A percentile compares a stretch with the other conserved stretches of the same genome.
Conservation (phyloP, 352 stramenopile species). For the Globisporangium nunn region DNA sequence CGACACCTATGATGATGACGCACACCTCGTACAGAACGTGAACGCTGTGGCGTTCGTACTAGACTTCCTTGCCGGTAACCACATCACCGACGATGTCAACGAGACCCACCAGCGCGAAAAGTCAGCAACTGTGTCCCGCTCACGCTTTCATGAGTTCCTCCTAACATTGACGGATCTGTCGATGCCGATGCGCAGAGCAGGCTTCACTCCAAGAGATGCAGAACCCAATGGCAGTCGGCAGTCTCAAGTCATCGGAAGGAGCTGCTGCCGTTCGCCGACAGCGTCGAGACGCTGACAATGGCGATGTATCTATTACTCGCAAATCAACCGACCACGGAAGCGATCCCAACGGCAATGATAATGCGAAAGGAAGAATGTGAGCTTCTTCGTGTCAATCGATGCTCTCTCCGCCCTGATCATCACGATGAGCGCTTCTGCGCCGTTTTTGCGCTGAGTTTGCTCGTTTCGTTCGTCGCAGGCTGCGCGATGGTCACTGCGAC, state of each 20-base stretch:
- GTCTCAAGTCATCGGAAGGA: too few species aligned
- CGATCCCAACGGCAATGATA: too few species aligned
- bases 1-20: too few species aligned
- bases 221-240: too few species aligned
- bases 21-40: slow-evolving; percentile 6
- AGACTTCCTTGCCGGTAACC: slow-evolving; percentile 8
- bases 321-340: too few species aligned
- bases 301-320: too few species aligned
- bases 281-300: too few species aligned
- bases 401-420: too few species aligned
- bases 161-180: neutral
- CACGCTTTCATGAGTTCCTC: slow-evolving; percentile 6
- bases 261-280: too few species aligned
- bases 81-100: neutral
- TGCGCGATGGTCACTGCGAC: slow-evolving; percentile 14
- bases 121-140: slow-evolving; percentile 3
- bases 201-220: too few species aligned
- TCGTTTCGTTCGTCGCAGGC: neutral
- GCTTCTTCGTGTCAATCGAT: too few species aligned
- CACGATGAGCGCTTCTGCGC: neutral
- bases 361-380: too few species aligned
- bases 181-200: neutral
- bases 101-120: neutral
- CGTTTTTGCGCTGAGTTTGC: neutral
- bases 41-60: slow-evolving; percentile 13